Base-by-base conservation (phyloP, 257 asterid genomes). In the Nicotiana obtusifolia region DNA sequence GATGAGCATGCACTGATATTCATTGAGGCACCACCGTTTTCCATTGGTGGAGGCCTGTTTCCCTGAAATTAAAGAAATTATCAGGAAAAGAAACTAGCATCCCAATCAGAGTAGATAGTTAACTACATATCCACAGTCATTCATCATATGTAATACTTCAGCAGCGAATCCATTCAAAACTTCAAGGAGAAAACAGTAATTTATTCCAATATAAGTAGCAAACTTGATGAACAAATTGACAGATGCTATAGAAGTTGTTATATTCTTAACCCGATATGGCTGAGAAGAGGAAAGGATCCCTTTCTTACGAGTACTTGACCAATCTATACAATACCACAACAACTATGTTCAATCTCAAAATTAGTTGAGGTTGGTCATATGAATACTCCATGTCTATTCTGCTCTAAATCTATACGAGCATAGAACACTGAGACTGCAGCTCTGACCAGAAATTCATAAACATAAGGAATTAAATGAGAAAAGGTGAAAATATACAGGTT, bases 31-130 rank as follows among this genome's bases (percentile, higher is more conserved):
- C 64, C 19, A 17, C 65, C 78, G 20, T 64, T 66, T 33, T 67
- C 83, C 20, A 22, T 61, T 24, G 54, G 83, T 15, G 83, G 77
- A 33, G 68, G 83, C 83, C 54, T 81, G 68, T 37, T 20, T 81
- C 83, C 83, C 83, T 81, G 83, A 3, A 10, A 75, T 30, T 79
- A 35, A 20, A 24, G 17, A 60, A 28, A 13, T 17, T 44, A 68
- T 35, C 49, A 68, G 14, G 7, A 19, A 31, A 67, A 16, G 15
- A 4, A 61, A 61, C 28, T 79, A 37, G 28, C 44, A 14, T 49
- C 61, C 22, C 4, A 22, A 8, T 24, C 24, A 49, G 17, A 49
- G 1, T 75, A 26, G 52, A 75, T 16, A 1, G 64, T 26, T 49
- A 7, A 47, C 26, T 24, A 24, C 69, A 64, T 28, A 26, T 64